Evolutionary conservation across 176 grass and related monocot species (phyloP), one percentile per base, ranked within the genome.

Genomic region (Urochloa ruziziensis): DNA sequence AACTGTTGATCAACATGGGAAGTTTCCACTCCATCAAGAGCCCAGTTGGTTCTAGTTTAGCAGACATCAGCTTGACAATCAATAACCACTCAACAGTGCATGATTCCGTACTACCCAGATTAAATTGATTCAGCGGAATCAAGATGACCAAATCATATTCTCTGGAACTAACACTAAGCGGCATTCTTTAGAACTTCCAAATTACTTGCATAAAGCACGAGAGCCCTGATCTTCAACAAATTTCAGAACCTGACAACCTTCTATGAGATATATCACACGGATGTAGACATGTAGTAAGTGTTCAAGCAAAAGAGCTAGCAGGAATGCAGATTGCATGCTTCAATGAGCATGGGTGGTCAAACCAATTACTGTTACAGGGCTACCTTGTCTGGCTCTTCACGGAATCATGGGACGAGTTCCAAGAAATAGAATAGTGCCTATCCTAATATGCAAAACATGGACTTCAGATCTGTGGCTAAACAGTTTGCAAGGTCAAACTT

Each of bases 41-140:
- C 62, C 47, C 30, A 67, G 62, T 67, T 80, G 78, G 46, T 52
- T 32, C 78, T 80, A 48, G 30, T 67, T 35, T 80, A 67, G 30
- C n/a, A 66, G 14, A 23, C 21, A 10, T 15, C 12, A 6, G 62
- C 7, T 5, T 12, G 32, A 23, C 62, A 39, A 37, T 21, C 62
- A 28, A 67, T 21, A 67, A 80, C 49, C 46, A 67, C 53, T 67
- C 16, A 24, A 18, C 68, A 62, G 37, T 11, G 23, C 25, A 46
- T n/a, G 75, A 33, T 13, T 5, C 63, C 18, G 33, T 67, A 37
- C 63, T 67, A 23, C 34, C 35, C 23, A 6, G 33, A 39, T 39
- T 23, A 66, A 23, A 36, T 66, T 11, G 34, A 37, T 37, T 2
- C 33, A 37, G 18, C 3, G 2, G 33, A 37, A 66, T 36, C 8